A percentile compares a stretch with the other conserved stretches of the same genome.
phyloP scores from a whole-genome alignment of 2,329 filamentous ascomycete species.

The Penicillium expansum region DNA sequence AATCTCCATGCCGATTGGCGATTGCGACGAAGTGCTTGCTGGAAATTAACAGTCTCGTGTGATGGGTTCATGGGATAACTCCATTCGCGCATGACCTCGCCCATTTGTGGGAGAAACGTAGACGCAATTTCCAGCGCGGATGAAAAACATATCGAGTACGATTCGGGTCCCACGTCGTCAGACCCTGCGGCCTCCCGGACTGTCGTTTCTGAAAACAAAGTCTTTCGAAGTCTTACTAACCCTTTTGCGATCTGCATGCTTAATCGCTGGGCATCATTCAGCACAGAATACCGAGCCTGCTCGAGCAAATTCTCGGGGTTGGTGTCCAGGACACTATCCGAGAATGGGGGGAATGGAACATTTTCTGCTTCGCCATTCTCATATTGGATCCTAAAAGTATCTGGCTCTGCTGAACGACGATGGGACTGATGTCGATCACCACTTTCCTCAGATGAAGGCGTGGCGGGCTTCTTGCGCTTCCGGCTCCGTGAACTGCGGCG shows the following conservation, averaged over 20 bases:
- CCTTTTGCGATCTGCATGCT: conserved; percentile 57
- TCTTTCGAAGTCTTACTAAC: conserved; percentile 53
- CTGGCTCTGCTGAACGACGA: conserved; percentile 45
- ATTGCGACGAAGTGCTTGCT: conserved; percentile 56
- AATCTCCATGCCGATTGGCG: conserved; percentile 59
- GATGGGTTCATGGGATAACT: conserved; percentile 58
- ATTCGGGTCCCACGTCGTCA: conserved; percentile 27
- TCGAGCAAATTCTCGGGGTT: conserved; percentile 37
- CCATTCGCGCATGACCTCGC: conserved; percentile 56
- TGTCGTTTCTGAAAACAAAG: conserved; percentile 52
- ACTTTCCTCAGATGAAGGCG: conserved; percentile 44
- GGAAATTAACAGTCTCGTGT: conserved; percentile 51
- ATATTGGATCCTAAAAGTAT: conserved; percentile 56
- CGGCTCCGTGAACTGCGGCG: conserved; percentile 41
- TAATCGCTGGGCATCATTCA: conserved; percentile 52
- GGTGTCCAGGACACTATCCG: conserved; percentile 24
- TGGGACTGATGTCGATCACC: conserved; percentile 48
- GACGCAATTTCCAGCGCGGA: conserved; percentile 45
- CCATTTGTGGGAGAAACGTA: conserved; percentile 55
- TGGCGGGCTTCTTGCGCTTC: conserved; percentile 57
- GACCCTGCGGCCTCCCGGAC: conserved; percentile 32
- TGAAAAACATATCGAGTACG: conserved; percentile 42
- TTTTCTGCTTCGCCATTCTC: conserved; percentile 60
- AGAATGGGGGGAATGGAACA: conserved; percentile 48
- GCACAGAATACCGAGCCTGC: conserved; percentile 44